Percentiles rank a stretch among this genome's conserved stretches.
Evolutionary conservation across 2,329 filamentous ascomycete genomes (phyloP).

Genomic region (Calonectria honghensis): DNA sequence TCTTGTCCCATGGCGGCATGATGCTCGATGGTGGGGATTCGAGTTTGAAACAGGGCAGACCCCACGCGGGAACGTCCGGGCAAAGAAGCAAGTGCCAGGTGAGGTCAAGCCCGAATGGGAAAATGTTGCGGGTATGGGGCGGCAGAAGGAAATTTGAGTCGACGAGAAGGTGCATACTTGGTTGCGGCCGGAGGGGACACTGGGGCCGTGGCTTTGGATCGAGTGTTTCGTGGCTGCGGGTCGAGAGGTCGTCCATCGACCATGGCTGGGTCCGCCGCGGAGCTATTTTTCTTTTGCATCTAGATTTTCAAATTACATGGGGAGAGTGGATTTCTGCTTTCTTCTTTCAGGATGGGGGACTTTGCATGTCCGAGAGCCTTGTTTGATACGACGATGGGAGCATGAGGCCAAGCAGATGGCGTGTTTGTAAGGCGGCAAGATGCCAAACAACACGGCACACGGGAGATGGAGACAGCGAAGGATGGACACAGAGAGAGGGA

Average conservation of each 20-base stretch:
- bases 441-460: background rate
- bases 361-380: background rate
- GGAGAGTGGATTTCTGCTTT: background rate
- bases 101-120: constrained; percentile 15
- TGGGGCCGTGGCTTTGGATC: constrained; percentile 21
- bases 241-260: constrained; percentile 12
- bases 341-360: background rate
- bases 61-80: constrained; percentile 27
- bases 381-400: background rate
- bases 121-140: constrained; percentile 30
- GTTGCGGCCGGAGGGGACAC: constrained; percentile 10
- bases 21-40: constrained; percentile 16
- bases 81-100: constrained; percentile 28
- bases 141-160: constrained; percentile 20
- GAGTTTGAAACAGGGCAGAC: constrained; percentile 26
- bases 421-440: background rate
- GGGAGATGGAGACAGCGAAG: background rate
- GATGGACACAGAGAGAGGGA: no score
- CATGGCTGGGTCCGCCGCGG: background rate
- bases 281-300: background rate
- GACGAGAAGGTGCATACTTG: constrained; percentile 25
- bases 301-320: constrained; percentile 7
- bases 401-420: background rate
- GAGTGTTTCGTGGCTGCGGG: constrained; percentile 26
- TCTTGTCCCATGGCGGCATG: constrained; percentile 12